phyloP scores from a whole-genome alignment of 257 asterid genomes.

The Forsythia suspensa region DNA sequence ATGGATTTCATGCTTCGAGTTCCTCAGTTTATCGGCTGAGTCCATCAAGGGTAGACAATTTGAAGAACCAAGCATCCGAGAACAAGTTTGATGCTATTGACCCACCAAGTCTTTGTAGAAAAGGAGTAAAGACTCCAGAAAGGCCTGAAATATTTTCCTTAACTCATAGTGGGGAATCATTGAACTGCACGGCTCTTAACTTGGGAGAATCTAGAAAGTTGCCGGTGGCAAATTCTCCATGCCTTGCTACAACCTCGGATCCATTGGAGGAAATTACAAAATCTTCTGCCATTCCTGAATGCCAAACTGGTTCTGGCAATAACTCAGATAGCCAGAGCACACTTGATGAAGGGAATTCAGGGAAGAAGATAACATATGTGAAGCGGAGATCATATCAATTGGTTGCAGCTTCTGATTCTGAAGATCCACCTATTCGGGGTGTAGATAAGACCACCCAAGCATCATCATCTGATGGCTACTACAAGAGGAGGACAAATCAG shows the following conservation, averaged over 20 bases:
- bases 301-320: constrained; percentile 40
- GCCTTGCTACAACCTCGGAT: constrained; percentile 29
- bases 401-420: constrained; percentile 66
- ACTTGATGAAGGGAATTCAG: constrained; percentile 40
- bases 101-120: constrained; percentile 25
- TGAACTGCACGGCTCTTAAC: constrained; percentile 31
- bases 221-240: constrained; percentile 34
- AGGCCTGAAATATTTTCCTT: constrained; percentile 35
- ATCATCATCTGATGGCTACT: constrained; percentile 66
- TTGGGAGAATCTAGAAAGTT: constrained; percentile 24
- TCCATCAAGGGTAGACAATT: constrained; percentile 30
- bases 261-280: constrained; percentile 33
- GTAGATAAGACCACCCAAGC: constrained; percentile 37
- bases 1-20: constrained; percentile 43
- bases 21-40: constrained; percentile 36
- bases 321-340: constrained; percentile 42
- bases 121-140: constrained; percentile 36
- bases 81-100: constrained; percentile 27
- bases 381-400: constrained; percentile 79
- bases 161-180: constrained; percentile 27
- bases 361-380: constrained; percentile 54
- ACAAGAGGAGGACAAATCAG: constrained; percentile 81
- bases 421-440: constrained; percentile 25
- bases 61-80: constrained; percentile 39
- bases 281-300: constrained; percentile 37